phyloP scores from a whole-genome alignment of 2,329 filamentous ascomycete species.

The Plenodomus lindquistii region DNA sequence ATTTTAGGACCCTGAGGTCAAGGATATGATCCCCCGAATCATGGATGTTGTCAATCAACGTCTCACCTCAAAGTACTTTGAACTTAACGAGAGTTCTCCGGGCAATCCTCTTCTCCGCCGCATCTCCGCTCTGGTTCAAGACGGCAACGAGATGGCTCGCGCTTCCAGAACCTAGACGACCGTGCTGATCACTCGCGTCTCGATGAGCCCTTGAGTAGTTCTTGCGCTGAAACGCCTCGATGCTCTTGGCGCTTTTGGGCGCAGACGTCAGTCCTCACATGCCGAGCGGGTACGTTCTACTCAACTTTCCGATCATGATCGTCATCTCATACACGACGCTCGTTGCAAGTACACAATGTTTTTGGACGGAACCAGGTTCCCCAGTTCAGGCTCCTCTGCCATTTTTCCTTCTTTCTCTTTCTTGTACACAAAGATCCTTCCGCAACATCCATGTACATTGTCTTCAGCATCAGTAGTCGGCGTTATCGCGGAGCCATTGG shows the following conservation, averaged over 20 bases:
- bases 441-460: conserved; percentile 7
- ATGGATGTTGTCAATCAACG: conserved; percentile 63
- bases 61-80: conserved; percentile 61
- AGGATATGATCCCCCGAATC: conserved; percentile 61
- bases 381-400: too few relatives aligned
- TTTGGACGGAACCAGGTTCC: too few relatives aligned
- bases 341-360: not conserved
- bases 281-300: not conserved
- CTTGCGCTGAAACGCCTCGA: conserved; percentile 29
- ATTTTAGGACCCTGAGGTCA: conserved; percentile 56
- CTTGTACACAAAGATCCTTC: conserved; percentile 9
- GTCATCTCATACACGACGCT: not conserved
- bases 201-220: conserved; percentile 3
- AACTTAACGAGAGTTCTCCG: conserved; percentile 56
- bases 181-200: not conserved
- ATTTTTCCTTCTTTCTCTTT: conserved; percentile 1
- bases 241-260: not conserved
- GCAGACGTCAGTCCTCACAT: not conserved
- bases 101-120: conserved; percentile 56
- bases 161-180: conserved; percentile 18
- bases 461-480: conserved; percentile 8
- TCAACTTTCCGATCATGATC: not conserved
- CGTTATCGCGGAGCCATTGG: conserved; percentile 7
- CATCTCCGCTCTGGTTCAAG: conserved; percentile 52
- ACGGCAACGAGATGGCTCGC: conserved; percentile 39